Conservation (phyloP, 331 rosid species). For the Quercus tomentella region DNA sequence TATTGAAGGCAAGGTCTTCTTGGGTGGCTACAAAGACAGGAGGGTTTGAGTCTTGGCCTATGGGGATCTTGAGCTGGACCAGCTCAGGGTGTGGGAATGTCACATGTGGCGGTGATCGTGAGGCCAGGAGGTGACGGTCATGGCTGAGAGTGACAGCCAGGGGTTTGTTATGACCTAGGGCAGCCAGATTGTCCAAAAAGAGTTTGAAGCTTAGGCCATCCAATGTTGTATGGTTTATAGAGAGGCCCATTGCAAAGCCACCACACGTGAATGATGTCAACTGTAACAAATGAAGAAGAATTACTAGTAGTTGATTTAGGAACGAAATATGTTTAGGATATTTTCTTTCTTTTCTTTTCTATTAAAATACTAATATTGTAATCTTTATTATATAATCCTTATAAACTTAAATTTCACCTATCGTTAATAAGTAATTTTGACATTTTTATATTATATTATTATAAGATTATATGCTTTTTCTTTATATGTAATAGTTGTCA, state of each 20-base stretch:
- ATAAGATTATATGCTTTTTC: too few species aligned
- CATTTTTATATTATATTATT: too few species aligned
- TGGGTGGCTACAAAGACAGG: constrained; percentile 47
- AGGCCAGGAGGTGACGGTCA: constrained; percentile 59
- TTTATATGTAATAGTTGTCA: too few species aligned
- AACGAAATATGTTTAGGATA: too few species aligned
- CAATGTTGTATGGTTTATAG: constrained; percentile 47
- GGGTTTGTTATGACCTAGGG: constrained; percentile 50
- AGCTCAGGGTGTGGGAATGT: constrained; percentile 65
- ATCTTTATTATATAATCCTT: too few species aligned
- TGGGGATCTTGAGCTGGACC: constrained; percentile 19
- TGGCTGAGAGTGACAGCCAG: constrained; percentile 38
- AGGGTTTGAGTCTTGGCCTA: constrained; percentile 9
- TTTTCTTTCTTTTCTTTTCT: too few species aligned
- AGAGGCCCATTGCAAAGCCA: constrained; percentile 60
- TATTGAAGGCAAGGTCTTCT: constrained; percentile 43
- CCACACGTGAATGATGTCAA: constrained; percentile 71
- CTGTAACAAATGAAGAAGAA: constrained; percentile 4
- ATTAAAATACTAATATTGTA: too few species aligned
- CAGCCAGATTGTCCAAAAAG: constrained; percentile 66
- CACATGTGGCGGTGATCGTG: constrained; percentile 75
- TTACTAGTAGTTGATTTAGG: too few species aligned
- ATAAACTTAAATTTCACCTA: too few species aligned
- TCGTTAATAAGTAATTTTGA: too few species aligned
- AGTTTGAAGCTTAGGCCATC: constrained; percentile 64